Evolutionary conservation across 2,329 filamentous ascomycete species (phyloP), one percentile per base, ranked within the genome.

Genomic region (Aspergillus transmontanensis): DNA sequence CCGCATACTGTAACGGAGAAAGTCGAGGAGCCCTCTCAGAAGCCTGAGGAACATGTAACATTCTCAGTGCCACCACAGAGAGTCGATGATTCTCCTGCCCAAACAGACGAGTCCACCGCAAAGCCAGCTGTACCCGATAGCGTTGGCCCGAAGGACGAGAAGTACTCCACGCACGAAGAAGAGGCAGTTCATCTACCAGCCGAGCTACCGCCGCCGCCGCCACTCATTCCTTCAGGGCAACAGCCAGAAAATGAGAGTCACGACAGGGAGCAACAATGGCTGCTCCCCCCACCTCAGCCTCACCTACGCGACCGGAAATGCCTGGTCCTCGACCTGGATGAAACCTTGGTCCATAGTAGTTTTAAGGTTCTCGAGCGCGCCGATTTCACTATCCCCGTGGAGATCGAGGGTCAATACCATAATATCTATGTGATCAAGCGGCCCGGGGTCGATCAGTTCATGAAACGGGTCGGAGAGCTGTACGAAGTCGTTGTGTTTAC

Each of bases 361-460:
- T 99, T 99, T 82, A 99, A 99, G 87, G 95, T 98, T 70, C 85
- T 99, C 53, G 94, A 98, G 74, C 94, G 98, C 83, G 95, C 95
- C 63, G 95, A 99, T 79, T 98, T 99, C 76, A 99, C 95, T 6
- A 98, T 99, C 75, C 95, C 95, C 0, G 95, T 99, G 34, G 95
- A 99, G 75, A 99, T 99, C 68, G 95, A 99, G 82, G 95, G 95
- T 61, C 96, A 97, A 78, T 98, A 96, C 76, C 95, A 99, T 81
- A 99, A 99, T 74, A 96, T 99, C 60, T 99, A 99, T 76, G 95
- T 99, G 68, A 99, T 99, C 78, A 99, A 99, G 82, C 89, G 95
- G 73, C 95, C 95, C n/a, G 95, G 95, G 59, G 95, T 99, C 23
- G 95, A 99, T 76, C 90, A 96, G 68, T 99, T 99, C 80, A 97